phyloP scores from a whole-genome alignment of 2,329 filamentous ascomycete species.

The Penicillium sp. region DNA sequence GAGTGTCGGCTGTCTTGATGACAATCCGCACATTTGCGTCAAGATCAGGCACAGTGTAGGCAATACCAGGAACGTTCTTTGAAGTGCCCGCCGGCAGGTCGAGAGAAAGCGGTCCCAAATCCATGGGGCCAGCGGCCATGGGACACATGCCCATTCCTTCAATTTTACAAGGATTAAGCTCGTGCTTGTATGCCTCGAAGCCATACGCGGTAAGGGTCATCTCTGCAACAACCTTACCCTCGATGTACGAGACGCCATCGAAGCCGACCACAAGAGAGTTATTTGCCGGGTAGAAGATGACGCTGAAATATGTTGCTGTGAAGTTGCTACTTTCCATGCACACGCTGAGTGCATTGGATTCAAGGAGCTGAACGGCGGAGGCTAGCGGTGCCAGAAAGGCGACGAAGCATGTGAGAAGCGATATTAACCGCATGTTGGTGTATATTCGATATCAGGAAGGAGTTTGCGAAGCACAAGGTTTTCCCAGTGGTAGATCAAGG shows the following conservation, averaged over 20 bases:
- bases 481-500: conserved; percentile 11
- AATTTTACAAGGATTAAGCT: conserved; percentile 72
- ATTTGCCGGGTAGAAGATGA: conserved; percentile 65
- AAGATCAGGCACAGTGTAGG: conserved; percentile 85
- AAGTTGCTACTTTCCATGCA: conserved; percentile 84
- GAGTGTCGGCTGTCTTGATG: conserved; percentile 68
- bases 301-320: conserved; percentile 83
- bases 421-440: conserved; percentile 35
- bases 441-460: conserved; percentile 5
- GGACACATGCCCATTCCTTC: conserved; percentile 76
- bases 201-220: conserved; percentile 79
- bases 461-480: conserved; percentile 3
- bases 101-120: conserved; percentile 67
- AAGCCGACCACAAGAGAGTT: conserved; percentile 70
- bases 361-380: conserved; percentile 65
- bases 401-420: conserved; percentile 36
- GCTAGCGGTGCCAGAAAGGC: conserved; percentile 49
- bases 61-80: conserved; percentile 71
- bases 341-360: conserved; percentile 78
- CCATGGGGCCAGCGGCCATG: conserved; percentile 81
- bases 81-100: conserved; percentile 58
- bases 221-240: conserved; percentile 77
- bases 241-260: conserved; percentile 77
- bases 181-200: conserved; percentile 65
- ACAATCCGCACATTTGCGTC: conserved; percentile 80